Base-by-base conservation (phyloP, 2,329 filamentous ascomycete genomes). In the Trichoderma endophyticum region DNA sequence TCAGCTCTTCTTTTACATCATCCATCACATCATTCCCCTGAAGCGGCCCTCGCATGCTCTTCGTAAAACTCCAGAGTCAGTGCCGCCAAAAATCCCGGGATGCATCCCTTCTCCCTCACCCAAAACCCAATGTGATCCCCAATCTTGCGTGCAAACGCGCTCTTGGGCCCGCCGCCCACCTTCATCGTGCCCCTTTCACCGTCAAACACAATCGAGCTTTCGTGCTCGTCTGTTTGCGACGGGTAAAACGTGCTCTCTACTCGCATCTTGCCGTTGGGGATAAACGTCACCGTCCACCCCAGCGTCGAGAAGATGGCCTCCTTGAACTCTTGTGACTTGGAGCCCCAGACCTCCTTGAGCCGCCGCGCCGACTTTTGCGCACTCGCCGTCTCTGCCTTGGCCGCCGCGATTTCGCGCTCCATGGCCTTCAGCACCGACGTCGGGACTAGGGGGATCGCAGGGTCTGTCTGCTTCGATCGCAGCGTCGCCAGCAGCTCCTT, bases 161-260 rank as follows among this genome's bases (percentile, higher is more conserved):
- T 97, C 78, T 93, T 89, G 1, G 94, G 93, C 0, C 96, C 96
- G 1, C 96, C 96, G 39, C 92, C 93, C 71, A 99, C 93, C 86
- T 99, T 99, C 96, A 99, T 99, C 1, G 95, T 98, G 8, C 95
- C 96, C 72, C 92, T 91, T 83, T 98, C 94, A 66, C 94, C 94
- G 81, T 97, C 94, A 80, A 98, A 98, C 0, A 97, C 90, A 73
- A 92, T 91, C 71, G 87, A 90, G 76, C 91, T 91, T 80, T 92
- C 90, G 79, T 93, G 89, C 78, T 92, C 90, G 70, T 92, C 89
- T 79, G 80, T 89, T 83, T 73, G 81, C 2, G 89, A 91, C 0
- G 94, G 92, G 79, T 92, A 93, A 79, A 95, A 97, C 75, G 95
- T 92, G 73, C 88, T 92, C 70, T 95, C 97, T 26, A 98, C 93